These are phyloP conservation scores for maize (Zea mays) DNA, from an alignment of 176 grass and related monocot genomes.

Conservation along the genomic window Zm-B73-REFERENCE-NAM-5.0 NC_050101.1:152823501-152824000, in stretches of 20 bases:
- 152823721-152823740: conserved; percentile 59
- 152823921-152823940: no score
- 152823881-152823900: no score
- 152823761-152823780: neutral
- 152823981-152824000: no score
- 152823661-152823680: conserved; percentile 95
- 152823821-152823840: conserved; percentile 45
- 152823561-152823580: conserved; percentile 66
- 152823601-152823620: conserved; percentile 80
- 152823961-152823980: no score
- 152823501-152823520: conserved; percentile 99
- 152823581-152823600: conserved; percentile 81
- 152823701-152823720: conserved; percentile 94
- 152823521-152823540: conserved; percentile 80
- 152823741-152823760: conserved; percentile 51
- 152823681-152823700: conserved; percentile 81
- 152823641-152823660: conserved; percentile 96
- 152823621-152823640: conserved; percentile 70
- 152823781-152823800: neutral
- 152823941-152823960: no score
- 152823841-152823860: neutral
- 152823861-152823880: conserved; percentile 3
- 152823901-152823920: no score
- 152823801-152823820: conserved; percentile 43
- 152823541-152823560: conserved; percentile 76